phyloP scores from a whole-genome alignment of 441 rosid genomes.

The Rhodomyrtus psidioides region DNA sequence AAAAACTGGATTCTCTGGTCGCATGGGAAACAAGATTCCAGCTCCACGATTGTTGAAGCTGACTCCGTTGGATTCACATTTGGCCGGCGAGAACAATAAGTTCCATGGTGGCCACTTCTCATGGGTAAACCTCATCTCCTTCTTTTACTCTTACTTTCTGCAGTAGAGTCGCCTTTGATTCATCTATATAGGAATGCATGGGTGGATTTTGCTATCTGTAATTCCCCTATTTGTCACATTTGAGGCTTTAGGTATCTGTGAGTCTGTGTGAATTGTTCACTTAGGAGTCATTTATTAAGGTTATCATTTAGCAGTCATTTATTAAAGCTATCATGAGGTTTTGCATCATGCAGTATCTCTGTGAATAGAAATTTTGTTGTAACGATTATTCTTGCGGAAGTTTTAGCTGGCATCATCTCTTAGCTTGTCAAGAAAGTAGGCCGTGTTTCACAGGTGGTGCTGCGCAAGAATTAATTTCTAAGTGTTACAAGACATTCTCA shows the following conservation, averaged over 20 bases:
- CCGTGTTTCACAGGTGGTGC: not conserved
- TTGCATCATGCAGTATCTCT: not conserved
- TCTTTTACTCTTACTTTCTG: not conserved
- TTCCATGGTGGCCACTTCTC: conserved; percentile 70
- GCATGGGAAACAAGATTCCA: conserved; percentile 71
- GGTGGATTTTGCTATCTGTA: not conserved
- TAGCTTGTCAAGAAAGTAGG: not conserved
- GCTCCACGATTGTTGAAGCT: conserved; percentile 71
- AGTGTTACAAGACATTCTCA: not conserved
- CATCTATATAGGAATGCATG: not conserved
- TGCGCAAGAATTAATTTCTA: not conserved
- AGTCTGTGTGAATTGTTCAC: not conserved
- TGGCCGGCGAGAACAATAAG: conserved; percentile 56
- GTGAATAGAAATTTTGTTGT: not conserved
- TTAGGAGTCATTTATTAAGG: not conserved
- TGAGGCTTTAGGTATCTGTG: not conserved
- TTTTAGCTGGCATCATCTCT: not conserved
- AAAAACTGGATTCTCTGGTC: conserved; percentile 56
- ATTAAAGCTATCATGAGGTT: not conserved
- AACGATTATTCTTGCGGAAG: not conserved
- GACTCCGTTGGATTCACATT: conserved; percentile 63
- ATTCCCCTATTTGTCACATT: not conserved
- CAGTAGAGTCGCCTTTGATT: not conserved
- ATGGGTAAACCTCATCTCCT: conserved; percentile 40
- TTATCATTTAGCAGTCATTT: not conserved